Conservation (phyloP, 129 eudicot species). For the Arctium minus region DNA sequence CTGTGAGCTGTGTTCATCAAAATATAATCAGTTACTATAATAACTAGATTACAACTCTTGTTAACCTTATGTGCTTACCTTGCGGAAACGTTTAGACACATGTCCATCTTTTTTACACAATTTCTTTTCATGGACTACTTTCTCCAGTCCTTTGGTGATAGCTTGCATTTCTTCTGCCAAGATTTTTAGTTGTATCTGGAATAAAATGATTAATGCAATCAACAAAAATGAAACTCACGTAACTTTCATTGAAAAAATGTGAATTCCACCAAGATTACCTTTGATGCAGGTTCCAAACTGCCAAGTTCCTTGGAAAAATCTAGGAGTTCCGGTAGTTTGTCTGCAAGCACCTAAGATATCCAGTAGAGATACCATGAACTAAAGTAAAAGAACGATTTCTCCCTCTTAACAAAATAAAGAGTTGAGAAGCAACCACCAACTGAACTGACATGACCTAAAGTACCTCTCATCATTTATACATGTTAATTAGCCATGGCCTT, state of each 20-base stretch:
- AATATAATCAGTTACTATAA: neutral
- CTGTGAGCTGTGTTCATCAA: constrained; percentile 2
- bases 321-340: constrained; percentile 87
- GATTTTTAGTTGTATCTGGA: constrained; percentile 71
- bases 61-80: constrained; percentile 37
- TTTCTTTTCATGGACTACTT: constrained; percentile 74
- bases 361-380: constrained; percentile 11
- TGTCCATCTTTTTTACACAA: constrained; percentile 85
- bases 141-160: constrained; percentile 80
- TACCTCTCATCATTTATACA: neutral
- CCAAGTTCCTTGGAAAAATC: constrained; percentile 82
- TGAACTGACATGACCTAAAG: neutral
- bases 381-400: neutral
- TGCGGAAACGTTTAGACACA: constrained; percentile 54
- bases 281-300: constrained; percentile 86
- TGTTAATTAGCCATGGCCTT: neutral
- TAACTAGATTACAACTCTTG: neutral
- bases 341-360: constrained; percentile 65
- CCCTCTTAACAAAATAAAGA: neutral
- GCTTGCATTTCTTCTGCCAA: constrained; percentile 92
- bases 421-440: neutral
- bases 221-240: neutral
- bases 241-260: neutral
- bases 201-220: neutral
- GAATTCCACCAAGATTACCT: constrained; percentile 43